Percentiles rank a stretch among this genome's conserved stretches.
These are phyloP conservation scores for Aureobasidium sp. DNA, from an alignment of 2,329 filamentous ascomycete genomes.

Conservation along the genomic window DNA sequence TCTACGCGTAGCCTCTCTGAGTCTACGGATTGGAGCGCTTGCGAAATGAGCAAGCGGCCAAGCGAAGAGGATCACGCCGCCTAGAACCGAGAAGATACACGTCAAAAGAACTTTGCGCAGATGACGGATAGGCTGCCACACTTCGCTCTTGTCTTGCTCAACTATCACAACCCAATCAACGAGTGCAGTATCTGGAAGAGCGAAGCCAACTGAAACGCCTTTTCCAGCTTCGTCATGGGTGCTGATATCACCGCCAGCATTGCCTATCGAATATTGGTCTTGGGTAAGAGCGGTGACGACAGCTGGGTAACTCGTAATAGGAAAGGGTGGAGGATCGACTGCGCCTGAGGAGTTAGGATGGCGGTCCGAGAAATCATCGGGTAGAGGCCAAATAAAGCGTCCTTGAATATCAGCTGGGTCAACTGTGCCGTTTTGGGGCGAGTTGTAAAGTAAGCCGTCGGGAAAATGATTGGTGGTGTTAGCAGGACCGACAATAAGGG, in stretches of 20 bases:
- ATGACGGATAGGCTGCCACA: constrained; percentile 64
- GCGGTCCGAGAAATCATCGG: constrained; percentile 17
- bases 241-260: constrained; percentile 59
- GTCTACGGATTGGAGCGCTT: constrained; percentile 67
- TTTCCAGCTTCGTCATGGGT: constrained; percentile 64
- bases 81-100: constrained; percentile 77
- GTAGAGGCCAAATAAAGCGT: constrained; percentile 23
- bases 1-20: constrained; percentile 67
- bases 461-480: constrained; percentile 52
- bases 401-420: constrained; percentile 13
- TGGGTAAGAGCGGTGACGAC: constrained; percentile 52
- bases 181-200: constrained; percentile 56
- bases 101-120: constrained; percentile 74
- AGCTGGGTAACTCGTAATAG: constrained; percentile 53
- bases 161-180: constrained; percentile 79
- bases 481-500: constrained; percentile 61
- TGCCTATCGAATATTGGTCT: constrained; percentile 46
- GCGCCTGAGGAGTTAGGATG: constrained; percentile 26
- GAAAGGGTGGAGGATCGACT: constrained; percentile 45
- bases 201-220: constrained; percentile 71
- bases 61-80: constrained; percentile 58
- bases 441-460: constrained; percentile 23
- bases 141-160: constrained; percentile 66
- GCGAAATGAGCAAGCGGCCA: constrained; percentile 75
- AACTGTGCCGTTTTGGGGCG: neutral